Evolutionary conservation across 2,329 filamentous ascomycete genomes (phyloP).

Genomic region (Calonectria fujianensis): DNA sequence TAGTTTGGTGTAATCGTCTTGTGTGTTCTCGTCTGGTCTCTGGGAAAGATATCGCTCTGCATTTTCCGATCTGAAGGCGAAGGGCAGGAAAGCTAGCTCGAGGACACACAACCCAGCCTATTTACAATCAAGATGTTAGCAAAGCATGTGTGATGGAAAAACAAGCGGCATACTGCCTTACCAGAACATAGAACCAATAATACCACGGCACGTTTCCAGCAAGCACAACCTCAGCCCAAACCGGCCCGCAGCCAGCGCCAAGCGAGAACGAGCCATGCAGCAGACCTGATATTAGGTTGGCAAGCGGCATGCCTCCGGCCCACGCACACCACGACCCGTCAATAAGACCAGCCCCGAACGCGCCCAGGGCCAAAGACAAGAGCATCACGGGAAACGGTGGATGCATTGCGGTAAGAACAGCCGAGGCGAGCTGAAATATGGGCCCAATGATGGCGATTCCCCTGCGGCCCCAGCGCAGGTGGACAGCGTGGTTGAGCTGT

Average conservation of each 20-base stretch:
- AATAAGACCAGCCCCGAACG: slow-evolving; percentile 62
- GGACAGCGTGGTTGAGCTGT: slow-evolving; percentile 61
- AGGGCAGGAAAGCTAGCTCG: neutral
- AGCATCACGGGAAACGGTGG: slow-evolving; percentile 1
- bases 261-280: slow-evolving; percentile 31
- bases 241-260: neutral
- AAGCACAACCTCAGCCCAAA: slow-evolving; percentile 5
- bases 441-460: slow-evolving; percentile 64
- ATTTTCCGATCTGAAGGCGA: slow-evolving; percentile 5
- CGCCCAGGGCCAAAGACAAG: slow-evolving; percentile 59
- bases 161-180: neutral
- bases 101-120: neutral
- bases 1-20: neutral
- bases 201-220: neutral
- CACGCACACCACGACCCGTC: slow-evolving; percentile 68
- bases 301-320: slow-evolving; percentile 62
- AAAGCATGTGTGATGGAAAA: neutral
- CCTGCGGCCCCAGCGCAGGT: slow-evolving; percentile 64
- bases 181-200: slow-evolving; percentile 6
- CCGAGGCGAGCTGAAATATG: slow-evolving; percentile 53
- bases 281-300: slow-evolving; percentile 55
- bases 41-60: neutral
- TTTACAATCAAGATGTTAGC: neutral
- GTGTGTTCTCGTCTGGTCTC: neutral
- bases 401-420: slow-evolving; percentile 46